Evolutionary conservation across 2,329 filamentous ascomycete genomes (phyloP).

Genomic region (Fusarium annulatum): DNA sequence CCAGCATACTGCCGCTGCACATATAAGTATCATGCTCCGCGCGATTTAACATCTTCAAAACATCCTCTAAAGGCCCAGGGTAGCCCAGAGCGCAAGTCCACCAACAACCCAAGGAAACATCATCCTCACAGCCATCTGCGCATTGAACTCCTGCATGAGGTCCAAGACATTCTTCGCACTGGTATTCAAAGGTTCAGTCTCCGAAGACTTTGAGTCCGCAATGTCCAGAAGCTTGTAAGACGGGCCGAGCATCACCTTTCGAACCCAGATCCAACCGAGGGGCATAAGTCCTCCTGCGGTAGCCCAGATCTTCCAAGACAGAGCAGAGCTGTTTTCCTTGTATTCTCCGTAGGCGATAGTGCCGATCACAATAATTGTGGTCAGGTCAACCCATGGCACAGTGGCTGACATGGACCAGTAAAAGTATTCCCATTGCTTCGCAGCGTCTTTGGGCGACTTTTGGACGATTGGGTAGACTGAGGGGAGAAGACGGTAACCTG

Average conservation of each 20-base stretch:
- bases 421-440: slow-evolving; percentile 34
- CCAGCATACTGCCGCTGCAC: background rate
- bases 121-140: slow-evolving; percentile 32
- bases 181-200: background rate
- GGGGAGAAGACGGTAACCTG: slow-evolving; percentile 31
- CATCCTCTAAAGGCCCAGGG: slow-evolving; percentile 3
- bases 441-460: slow-evolving; percentile 27
- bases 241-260: background rate
- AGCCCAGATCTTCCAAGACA: slow-evolving; percentile 7
- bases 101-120: slow-evolving; percentile 37
- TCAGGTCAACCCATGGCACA: slow-evolving; percentile 24
- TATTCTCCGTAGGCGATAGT: slow-evolving; percentile 6
- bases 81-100: slow-evolving; percentile 30
- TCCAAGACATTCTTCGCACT: background rate
- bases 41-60: too few relatives aligned
- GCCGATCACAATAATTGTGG: slow-evolving; percentile 27
- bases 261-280: slow-evolving; percentile 2
- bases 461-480: slow-evolving; percentile 22
- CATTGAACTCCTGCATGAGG: slow-evolving; percentile 29
- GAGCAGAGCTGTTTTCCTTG: background rate
- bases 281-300: background rate
- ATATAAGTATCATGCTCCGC: background rate
- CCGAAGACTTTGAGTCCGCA: background rate
- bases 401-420: slow-evolving; percentile 36
- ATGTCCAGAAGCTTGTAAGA: background rate